phyloP scores from a whole-genome alignment of 768 basidiomycete genomes.

The Xanthoconium purpureum region DNA sequence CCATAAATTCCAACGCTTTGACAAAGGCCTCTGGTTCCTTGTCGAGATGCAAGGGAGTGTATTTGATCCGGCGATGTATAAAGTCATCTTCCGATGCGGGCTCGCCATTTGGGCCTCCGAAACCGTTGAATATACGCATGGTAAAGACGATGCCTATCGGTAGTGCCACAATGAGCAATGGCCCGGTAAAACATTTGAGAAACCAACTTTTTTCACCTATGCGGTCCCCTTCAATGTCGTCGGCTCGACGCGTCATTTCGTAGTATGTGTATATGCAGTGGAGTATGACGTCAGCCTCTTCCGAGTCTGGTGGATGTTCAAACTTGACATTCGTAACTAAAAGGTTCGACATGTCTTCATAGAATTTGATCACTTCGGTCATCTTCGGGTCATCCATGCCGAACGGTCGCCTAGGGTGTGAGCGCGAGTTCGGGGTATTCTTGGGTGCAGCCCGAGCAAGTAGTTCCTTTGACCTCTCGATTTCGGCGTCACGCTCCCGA shows the following conservation, averaged over 20 bases:
- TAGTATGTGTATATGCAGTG: constrained; percentile 68
- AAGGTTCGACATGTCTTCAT: constrained; percentile 84
- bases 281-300: constrained; percentile 51
- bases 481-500: constrained; percentile 60
- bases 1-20: constrained; percentile 60
- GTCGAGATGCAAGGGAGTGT: constrained; percentile 62
- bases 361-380: constrained; percentile 62
- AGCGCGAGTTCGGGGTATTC: constrained; percentile 34
- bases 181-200: background rate
- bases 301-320: constrained; percentile 27
- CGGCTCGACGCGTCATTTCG: constrained; percentile 30
- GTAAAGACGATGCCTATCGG: constrained; percentile 58
- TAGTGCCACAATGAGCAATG: constrained; percentile 3
- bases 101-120: constrained; percentile 29
- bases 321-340: constrained; percentile 61
- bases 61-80: constrained; percentile 42
- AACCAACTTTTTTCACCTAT: constrained; percentile 32
- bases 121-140: constrained; percentile 46
- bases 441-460: constrained; percentile 42
- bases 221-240: constrained; percentile 33
- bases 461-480: constrained; percentile 49
- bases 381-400: constrained; percentile 56
- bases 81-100: constrained; percentile 34
- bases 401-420: constrained; percentile 35
- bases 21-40: constrained; percentile 56